Evolutionary conservation across 2,329 filamentous ascomycete species (phyloP).

Genomic region (Cytospora chrysosperma): DNA sequence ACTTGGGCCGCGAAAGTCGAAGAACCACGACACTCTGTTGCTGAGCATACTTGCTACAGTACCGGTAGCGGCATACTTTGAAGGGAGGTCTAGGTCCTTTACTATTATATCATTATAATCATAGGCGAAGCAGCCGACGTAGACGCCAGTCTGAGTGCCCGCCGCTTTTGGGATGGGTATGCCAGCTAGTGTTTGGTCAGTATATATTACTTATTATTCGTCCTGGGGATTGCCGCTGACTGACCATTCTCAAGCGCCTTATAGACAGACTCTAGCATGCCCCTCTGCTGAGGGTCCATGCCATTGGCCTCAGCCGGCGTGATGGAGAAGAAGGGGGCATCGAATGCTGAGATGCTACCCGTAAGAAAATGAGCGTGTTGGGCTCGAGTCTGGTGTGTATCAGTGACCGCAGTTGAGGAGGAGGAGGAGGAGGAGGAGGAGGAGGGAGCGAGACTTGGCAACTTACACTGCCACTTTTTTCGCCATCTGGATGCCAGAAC

Average conservation of each 20-base stretch:
- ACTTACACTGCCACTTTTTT: slow-evolving; percentile 35
- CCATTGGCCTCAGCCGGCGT: slow-evolving; percentile 21
- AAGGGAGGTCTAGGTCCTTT: slow-evolving; percentile 27
- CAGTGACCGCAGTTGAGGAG: neutral
- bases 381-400: slow-evolving; percentile 5
- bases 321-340: slow-evolving; percentile 25
- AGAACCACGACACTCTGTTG: slow-evolving; percentile 39
- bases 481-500: slow-evolving; percentile 33
- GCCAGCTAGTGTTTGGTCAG: slow-evolving; percentile 14
- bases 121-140: slow-evolving; percentile 30
- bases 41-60: slow-evolving; percentile 33
- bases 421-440: no score
- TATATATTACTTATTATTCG: neutral
- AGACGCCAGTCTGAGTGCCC: slow-evolving; percentile 25
- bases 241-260: slow-evolving; percentile 23
- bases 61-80: slow-evolving; percentile 33
- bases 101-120: slow-evolving; percentile 29
- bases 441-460: slow-evolving; percentile 27
- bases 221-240: neutral
- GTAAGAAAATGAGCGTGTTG: slow-evolving; percentile 17
- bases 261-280: slow-evolving; percentile 22
- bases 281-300: slow-evolving; percentile 24
- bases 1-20: slow-evolving; percentile 35
- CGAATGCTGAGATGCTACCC: slow-evolving; percentile 19
- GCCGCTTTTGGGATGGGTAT: slow-evolving; percentile 8